These are phyloP conservation scores for Fusarium anthophilum DNA, from an alignment of 2,329 filamentous ascomycete species.

Conservation along the genomic window DNA sequence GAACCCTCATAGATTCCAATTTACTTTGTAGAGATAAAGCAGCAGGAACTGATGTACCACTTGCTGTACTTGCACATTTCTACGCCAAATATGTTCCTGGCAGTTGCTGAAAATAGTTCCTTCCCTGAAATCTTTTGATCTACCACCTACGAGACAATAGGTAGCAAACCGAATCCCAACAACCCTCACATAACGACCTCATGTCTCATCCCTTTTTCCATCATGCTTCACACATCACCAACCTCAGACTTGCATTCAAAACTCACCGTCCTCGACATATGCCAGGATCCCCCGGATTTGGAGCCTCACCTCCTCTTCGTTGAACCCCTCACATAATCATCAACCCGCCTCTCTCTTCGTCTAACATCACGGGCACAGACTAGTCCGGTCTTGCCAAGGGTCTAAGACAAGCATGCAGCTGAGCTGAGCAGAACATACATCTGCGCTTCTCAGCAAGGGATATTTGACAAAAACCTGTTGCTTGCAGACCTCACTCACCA, in stretches of 20 bases:
- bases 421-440: neutral
- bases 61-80: neutral
- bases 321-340: constrained; percentile 24
- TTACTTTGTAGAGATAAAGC: neutral
- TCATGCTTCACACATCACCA: neutral
- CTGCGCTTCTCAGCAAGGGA: constrained; percentile 17
- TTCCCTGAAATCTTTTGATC: neutral
- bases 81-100: neutral
- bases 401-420: constrained; percentile 30
- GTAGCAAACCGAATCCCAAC: neutral
- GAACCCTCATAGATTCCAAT: neutral
- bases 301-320: constrained; percentile 15
- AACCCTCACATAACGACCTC: neutral
- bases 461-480: constrained; percentile 6
- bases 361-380: neutral
- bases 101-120: neutral
- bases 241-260: neutral
- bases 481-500: neutral
- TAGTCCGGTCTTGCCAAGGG: constrained; percentile 9
- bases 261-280: constrained; percentile 2
- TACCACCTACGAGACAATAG: neutral
- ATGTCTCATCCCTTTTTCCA: constrained; percentile 24
- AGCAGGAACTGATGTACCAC: neutral
- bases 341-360: constrained; percentile 1
- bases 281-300: constrained; percentile 13